These are phyloP conservation scores for Geranium brycei DNA, from an alignment of 345 rosid genomes.

Conservation along the genomic window DNA sequence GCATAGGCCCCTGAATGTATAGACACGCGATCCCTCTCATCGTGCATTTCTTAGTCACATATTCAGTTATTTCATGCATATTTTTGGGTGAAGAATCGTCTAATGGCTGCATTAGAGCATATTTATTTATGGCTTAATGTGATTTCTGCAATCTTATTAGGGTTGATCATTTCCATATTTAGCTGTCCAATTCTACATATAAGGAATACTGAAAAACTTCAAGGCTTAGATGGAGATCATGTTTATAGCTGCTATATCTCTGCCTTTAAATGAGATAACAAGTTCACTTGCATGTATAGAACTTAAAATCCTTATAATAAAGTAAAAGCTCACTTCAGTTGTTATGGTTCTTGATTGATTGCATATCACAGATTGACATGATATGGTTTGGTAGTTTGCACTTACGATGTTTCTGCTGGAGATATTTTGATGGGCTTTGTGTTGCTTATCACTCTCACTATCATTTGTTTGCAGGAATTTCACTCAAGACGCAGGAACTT, in stretches of 20 bases:
- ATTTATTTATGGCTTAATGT: not conserved
- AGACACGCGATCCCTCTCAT: too few relatives aligned
- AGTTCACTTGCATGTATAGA: too few relatives aligned
- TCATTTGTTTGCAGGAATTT: slow-evolving; percentile 42
- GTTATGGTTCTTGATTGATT: not conserved
- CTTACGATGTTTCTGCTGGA: not conserved
- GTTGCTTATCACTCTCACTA: not conserved
- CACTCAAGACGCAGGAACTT: slow-evolving; percentile 72
- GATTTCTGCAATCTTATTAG: not conserved
- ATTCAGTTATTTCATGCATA: not conserved
- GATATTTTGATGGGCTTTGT: not conserved
- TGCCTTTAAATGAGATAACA: too few relatives aligned
- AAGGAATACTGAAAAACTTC: not conserved
- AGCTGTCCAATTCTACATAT: not conserved
- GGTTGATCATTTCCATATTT: not conserved
- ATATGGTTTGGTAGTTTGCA: not conserved
- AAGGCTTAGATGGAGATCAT: too few relatives aligned
- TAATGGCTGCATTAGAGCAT: not conserved
- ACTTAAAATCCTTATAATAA: too few relatives aligned
- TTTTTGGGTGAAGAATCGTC: not conserved
- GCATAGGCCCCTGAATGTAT: too few relatives aligned
- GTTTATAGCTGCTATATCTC: too few relatives aligned
- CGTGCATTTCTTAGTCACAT: not conserved
- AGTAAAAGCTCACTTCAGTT: not conserved
- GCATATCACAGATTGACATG: not conserved